Conservation (phyloP, 306 rosid genomes). For the Vicia faba region DNA sequence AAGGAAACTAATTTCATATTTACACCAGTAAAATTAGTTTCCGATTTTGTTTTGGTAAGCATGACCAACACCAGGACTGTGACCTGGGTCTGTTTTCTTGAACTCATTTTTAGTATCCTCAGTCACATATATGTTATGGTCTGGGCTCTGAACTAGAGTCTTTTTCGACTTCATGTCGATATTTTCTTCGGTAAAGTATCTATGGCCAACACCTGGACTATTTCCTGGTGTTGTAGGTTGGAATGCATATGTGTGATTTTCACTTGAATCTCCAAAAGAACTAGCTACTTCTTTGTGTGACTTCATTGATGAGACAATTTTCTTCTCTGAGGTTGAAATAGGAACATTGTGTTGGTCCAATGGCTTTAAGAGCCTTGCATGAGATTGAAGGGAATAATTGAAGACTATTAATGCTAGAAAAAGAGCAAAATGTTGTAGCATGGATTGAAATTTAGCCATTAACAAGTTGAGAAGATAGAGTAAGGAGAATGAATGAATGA, state of each 20-base stretch:
- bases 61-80: slow-evolving; percentile 60
- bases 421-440: neutral
- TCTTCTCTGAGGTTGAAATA: slow-evolving; percentile 2
- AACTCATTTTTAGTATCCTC: slow-evolving; percentile 31
- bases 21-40: slow-evolving; percentile 7
- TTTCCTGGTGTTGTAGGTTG: slow-evolving; percentile 57
- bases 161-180: neutral
- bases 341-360: slow-evolving; percentile 16
- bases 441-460: slow-evolving; percentile 33
- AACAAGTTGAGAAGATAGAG: neutral
- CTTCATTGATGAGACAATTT: neutral
- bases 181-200: neutral
- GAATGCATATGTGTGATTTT: slow-evolving; percentile 29
- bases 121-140: neutral
- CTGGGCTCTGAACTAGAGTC: slow-evolving; percentile 26
- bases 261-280: slow-evolving; percentile 24
- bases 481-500: neutral
- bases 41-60: slow-evolving; percentile 20
- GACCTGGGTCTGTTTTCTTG: slow-evolving; percentile 47
- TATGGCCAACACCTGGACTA: slow-evolving; percentile 66
- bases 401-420: slow-evolving; percentile 28
- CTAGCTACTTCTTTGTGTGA: slow-evolving; percentile 7
- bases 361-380: slow-evolving; percentile 37
- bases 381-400: slow-evolving; percentile 30
- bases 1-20: neutral